Conservation (phyloP, 768 basidiomycete species). For the Royoungia palumana region DNA sequence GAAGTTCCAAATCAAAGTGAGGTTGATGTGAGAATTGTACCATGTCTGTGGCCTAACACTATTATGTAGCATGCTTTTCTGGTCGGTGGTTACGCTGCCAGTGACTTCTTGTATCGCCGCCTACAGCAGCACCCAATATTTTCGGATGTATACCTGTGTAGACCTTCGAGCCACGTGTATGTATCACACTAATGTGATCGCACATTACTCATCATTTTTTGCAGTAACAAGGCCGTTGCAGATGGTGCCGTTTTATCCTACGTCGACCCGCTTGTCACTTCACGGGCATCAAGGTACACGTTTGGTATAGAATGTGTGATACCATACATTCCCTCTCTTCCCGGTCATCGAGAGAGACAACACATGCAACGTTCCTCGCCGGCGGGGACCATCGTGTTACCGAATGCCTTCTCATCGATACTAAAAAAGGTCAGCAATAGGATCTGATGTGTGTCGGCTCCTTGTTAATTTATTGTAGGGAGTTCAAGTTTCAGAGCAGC, state of each 20-base stretch:
- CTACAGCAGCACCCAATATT: conserved; percentile 28
- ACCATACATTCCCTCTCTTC: conserved; percentile 24
- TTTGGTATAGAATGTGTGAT: conserved; percentile 34
- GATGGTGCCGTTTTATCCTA: conserved; percentile 42
- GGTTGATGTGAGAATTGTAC: too few species aligned
- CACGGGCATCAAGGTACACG: conserved; percentile 41
- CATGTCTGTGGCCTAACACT: too few species aligned
- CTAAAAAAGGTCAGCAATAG: conserved; percentile 25
- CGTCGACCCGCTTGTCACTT: conserved; percentile 44
- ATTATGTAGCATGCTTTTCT: conserved; percentile 44
- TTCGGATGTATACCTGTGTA: conserved; percentile 38
- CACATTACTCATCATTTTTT: not conserved
- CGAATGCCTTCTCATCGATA: conserved; percentile 36
- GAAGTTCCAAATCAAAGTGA: conserved; percentile 27
- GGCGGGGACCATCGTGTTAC: conserved; percentile 31
- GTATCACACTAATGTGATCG: conserved; percentile 6
- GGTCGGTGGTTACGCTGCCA: conserved; percentile 51
- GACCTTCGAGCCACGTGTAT: conserved; percentile 51
- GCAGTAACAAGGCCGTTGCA: conserved; percentile 48
- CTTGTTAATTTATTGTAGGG: not conserved
- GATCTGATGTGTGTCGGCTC: not conserved
- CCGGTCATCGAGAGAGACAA: conserved; percentile 37
- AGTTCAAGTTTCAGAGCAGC: conserved; percentile 17
- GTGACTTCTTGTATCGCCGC: conserved; percentile 37
- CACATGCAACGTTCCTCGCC: conserved; percentile 15